Base-by-base conservation (phyloP, 441 rosid species). In the Pelargonium hybrid region DNA sequence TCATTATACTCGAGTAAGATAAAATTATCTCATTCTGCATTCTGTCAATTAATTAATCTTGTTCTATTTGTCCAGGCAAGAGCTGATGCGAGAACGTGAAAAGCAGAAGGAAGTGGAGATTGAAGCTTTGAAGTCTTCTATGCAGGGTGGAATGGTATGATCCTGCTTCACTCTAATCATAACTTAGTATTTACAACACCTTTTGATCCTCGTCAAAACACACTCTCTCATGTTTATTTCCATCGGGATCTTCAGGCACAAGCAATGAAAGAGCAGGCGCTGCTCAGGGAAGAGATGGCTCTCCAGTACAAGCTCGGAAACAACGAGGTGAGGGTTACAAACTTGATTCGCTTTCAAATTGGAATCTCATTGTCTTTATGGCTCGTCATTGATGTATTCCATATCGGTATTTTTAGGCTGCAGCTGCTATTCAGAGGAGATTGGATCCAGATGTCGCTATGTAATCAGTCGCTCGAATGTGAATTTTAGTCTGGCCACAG, bases 181-280 rank as follows among this genome's bases (percentile, higher is more conserved):
- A 75, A 23, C 14, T 37, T 50, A 14, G 17, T 25, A 31, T 52
- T 69, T 62, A 34, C 64, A 2, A 45, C 14, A 67, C 29, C 10
- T 18, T 45, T 68, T 34, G 21, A 29, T 47, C 64, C 37, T 29
- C n/a, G 1, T 39, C 45, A 39, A 39, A 39, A 39, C 45, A 39
- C 45, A 5, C 0, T 48, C 52, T 43, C 48, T 71, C 11, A 68
- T 39, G 34, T 43, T 11, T 37, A 25, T 74, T 45, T 8, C 10
- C 37, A 56, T 67, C 13, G 71, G 67, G 69, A 65, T 70, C 70
- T 74, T 21, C 78, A 93, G 97, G 98, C 97, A 15, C 94, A 93
- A 81, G 97, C 91, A 71, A 93, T 91, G 98, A 93, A 88, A 81
- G 96, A 93, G 66, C 98, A 93, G 83, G 94, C 97, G 65, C 90